Base-by-base conservation (phyloP, 176 grass and related monocot species). In the Aegilops tauschii region DNA sequence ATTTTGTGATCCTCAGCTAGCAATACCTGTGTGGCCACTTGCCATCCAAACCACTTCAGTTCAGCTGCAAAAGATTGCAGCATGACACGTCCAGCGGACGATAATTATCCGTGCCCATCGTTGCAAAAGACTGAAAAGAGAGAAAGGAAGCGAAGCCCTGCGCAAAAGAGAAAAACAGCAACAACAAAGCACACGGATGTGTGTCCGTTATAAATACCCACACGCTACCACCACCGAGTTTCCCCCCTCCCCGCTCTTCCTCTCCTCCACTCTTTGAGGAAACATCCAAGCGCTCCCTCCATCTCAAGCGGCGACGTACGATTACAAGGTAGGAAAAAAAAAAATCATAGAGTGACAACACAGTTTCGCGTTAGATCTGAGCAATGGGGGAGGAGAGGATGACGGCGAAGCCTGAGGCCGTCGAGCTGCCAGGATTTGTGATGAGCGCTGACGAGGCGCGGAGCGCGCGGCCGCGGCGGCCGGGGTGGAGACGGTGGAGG, bases 391-490 rank as follows among this genome's bases (percentile, higher is more conserved):
- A 89, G 75, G 92, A 89, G 82, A 82, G 61, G 35, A 29, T 78
- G 49, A 64, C 87, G 25, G 30, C 65, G 14, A 88, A 52, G 82
- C 62, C 86, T 8, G 73, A 10, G 27, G 79, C 28, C 23, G 79
- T 20, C 23, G 80, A 89, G 56, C 76, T 97, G 54, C 65, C 90
- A 5, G 90, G 91, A 45, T 98, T 98, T 84, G 88, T 98, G 39
- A 98, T 98, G 83, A 78, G 87, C 85, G 92, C 85, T 64, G 86
- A 84, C 62, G 93, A 90, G 59, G 93, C 86, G 35, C 86, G 35
- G 76, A 89, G 82, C 87, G 86, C 40, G 76, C 76, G n/a, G 92
- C 93, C 18, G 86, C 84, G 37, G 86, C 79, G 9, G 81, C 79
- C 56, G 91, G 91, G 9, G 82, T 88, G 76, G 64, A 29, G 37